Evolutionary conservation across 2,329 filamentous ascomycete species (phyloP).

Genomic region (Diaporthe citrichinensis): DNA sequence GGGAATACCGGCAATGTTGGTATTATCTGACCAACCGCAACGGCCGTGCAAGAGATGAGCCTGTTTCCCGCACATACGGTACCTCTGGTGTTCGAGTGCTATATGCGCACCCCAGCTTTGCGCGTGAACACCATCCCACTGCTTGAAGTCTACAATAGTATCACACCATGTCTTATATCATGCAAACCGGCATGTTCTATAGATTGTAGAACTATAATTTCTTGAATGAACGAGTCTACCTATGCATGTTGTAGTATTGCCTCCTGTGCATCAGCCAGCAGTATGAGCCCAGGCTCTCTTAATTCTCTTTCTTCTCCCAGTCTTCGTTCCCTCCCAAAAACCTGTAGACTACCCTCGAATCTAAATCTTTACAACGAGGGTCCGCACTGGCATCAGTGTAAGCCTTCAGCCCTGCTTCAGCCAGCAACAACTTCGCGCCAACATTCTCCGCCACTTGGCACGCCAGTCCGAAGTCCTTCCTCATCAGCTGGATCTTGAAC

Average conservation of each 20-base stretch:
- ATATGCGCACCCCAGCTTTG: background rate
- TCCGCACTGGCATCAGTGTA: slow-evolving; percentile 67
- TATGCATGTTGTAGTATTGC: background rate
- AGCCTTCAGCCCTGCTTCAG: slow-evolving; percentile 62
- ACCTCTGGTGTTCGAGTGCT: background rate
- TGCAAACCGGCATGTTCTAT: background rate
- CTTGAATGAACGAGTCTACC: background rate
- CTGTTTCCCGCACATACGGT: too few species aligned
- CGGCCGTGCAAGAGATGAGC: background rate
- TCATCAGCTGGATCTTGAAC: slow-evolving; percentile 72
- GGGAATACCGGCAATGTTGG: background rate
- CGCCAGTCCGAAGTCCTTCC: slow-evolving; percentile 70
- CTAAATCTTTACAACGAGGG: slow-evolving; percentile 64
- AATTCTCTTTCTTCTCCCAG: slow-evolving; percentile 52
- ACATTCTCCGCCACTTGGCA: slow-evolving; percentile 67
- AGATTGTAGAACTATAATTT: background rate
- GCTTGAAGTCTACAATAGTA: background rate
- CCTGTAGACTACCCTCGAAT: slow-evolving; percentile 71
- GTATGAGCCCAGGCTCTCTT: background rate
- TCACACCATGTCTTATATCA: too few species aligned
- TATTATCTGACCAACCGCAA: background rate
- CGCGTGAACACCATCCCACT: background rate
- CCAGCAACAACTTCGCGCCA: slow-evolving; percentile 64
- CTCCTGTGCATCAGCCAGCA: background rate
- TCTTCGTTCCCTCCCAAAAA: slow-evolving; percentile 68